Conservation (phyloP, 2,329 filamentous ascomycete species). For the Colletotrichum simmondsii region DNA sequence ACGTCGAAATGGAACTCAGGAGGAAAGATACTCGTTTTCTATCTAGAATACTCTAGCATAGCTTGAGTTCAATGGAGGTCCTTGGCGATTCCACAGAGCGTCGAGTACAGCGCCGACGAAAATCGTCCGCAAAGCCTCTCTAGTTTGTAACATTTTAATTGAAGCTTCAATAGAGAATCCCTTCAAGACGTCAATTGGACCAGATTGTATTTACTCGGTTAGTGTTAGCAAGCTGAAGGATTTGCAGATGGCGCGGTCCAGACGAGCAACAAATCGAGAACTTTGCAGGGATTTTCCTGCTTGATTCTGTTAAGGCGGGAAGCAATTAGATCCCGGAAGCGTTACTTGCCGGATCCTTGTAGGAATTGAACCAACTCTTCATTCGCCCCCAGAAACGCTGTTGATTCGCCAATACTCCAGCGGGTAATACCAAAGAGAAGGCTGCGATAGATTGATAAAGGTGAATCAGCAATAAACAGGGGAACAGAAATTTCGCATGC, state of each 20-base stretch:
- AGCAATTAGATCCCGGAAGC: background rate
- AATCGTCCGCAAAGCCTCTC: too few relatives aligned
- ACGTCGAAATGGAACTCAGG: too few relatives aligned
- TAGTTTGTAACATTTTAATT: too few relatives aligned
- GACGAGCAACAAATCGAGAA: background rate
- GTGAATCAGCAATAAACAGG: background rate
- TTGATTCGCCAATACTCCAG: background rate
- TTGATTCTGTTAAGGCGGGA: background rate
- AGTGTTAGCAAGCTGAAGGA: too few relatives aligned
- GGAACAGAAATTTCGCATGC: background rate
- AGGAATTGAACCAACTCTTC: background rate
- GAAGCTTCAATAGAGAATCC: too few relatives aligned
- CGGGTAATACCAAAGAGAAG: background rate
- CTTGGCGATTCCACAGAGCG: too few relatives aligned
- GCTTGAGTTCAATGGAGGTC: too few relatives aligned
- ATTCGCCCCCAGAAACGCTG: background rate
- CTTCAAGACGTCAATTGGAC: too few relatives aligned
- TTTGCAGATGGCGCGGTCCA: background rate
- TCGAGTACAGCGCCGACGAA: too few relatives aligned
- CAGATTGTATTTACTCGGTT: too few relatives aligned
- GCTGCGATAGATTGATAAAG: background rate
- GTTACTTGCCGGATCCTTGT: background rate
- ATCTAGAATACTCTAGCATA: too few relatives aligned
- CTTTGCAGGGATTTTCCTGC: background rate
- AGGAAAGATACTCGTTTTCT: too few relatives aligned